A percentile compares a stretch with the other conserved stretches of the same genome.
phyloP scores from a whole-genome alignment of 2,329 filamentous ascomycete genomes.

The Penicillium occitanis region DNA sequence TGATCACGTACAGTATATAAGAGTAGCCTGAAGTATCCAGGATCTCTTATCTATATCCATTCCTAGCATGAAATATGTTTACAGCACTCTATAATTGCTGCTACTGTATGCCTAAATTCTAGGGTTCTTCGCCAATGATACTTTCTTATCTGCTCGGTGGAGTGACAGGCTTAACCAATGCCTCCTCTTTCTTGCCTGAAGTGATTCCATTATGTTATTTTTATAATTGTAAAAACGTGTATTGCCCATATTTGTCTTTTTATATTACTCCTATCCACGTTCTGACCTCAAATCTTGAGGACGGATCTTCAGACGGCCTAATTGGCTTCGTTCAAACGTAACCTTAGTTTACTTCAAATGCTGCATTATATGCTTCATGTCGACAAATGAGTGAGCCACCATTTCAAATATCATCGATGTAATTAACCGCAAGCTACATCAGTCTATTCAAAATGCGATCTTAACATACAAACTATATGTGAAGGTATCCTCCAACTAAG shows the following conservation, averaged over 20 bases:
- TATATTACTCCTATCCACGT: too few relatives aligned
- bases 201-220: not conserved
- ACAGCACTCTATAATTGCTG: not conserved
- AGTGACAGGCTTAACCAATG: not conserved
- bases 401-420: not conserved
- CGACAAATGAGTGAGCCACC: not conserved
- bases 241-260: too few relatives aligned
- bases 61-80: not conserved
- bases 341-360: not conserved
- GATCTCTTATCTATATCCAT: not conserved
- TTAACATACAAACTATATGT: not conserved
- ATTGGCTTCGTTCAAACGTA: not conserved
- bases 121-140: not conserved
- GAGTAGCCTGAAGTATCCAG: not conserved
- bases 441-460: not conserved
- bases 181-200: not conserved
- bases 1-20: not conserved
- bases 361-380: not conserved
- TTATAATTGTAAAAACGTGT: not conserved
- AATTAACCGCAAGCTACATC: not conserved
- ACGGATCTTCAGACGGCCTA: not conserved
- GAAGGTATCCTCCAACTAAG: not conserved
- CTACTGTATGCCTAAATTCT: not conserved
- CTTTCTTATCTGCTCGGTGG: not conserved
- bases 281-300: not conserved